Percentiles rank a stretch among this genome's conserved stretches.
Conservation (phyloP, 2,329 filamentous ascomycete genomes). For the Achaetomium macrosporum region DNA sequence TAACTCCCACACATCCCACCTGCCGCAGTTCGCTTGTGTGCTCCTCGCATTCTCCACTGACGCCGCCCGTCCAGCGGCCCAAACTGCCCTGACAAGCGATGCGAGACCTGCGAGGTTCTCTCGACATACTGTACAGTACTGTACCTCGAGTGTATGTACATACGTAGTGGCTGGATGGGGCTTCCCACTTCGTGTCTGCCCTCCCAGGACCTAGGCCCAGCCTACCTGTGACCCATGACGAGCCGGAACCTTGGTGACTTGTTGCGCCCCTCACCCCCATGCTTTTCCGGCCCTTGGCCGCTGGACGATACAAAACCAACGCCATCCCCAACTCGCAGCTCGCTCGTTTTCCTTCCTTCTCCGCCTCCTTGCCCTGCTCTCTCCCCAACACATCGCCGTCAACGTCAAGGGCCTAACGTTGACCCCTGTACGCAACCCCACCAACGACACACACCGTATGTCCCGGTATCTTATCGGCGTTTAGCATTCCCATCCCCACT, state of each 20-base stretch:
- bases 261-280: constrained; percentile 16
- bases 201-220: neutral
- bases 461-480: constrained; percentile 10
- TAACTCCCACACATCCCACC: constrained; percentile 6
- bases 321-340: constrained; percentile 19
- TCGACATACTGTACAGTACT: neutral
- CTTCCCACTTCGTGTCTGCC: constrained; percentile 15
- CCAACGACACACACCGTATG: neutral
- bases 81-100: constrained; percentile 17
- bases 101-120: constrained; percentile 19
- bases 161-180: constrained; percentile 12
- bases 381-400: constrained; percentile 4
- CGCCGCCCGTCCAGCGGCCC: constrained; percentile 10
- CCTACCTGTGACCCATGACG: constrained; percentile 18
- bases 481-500: constrained; percentile 3
- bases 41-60: constrained; percentile 11
- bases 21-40: constrained; percentile 1
- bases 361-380: constrained; percentile 1
- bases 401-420: constrained; percentile 1
- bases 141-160: no score
- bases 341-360: constrained; percentile 9
- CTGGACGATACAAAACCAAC: constrained; percentile 26
- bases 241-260: constrained; percentile 11
- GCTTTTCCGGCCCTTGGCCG: constrained; percentile 8
- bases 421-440: constrained; percentile 5